phyloP scores from a whole-genome alignment of 2,329 filamentous ascomycete genomes.

The Aphanocladium album region DNA sequence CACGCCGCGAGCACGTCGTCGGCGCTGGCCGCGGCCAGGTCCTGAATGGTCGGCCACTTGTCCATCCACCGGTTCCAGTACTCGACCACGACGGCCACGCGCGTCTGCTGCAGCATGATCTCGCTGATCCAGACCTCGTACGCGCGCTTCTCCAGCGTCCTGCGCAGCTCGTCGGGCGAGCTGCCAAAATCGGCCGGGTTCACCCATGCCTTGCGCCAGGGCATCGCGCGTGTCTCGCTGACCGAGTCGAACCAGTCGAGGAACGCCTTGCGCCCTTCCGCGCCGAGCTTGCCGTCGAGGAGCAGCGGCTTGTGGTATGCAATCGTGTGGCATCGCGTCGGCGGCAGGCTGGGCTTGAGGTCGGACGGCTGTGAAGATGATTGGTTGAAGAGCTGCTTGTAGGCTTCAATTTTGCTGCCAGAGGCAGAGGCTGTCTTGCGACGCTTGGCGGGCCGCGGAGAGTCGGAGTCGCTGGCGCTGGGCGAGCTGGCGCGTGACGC shows the following conservation, averaged over 20 bases:
- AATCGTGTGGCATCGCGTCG: slow-evolving; percentile 29
- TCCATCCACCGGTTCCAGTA: slow-evolving; percentile 61
- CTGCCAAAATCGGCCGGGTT: slow-evolving; percentile 31
- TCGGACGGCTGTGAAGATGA: not conserved
- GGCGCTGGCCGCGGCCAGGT: slow-evolving; percentile 46
- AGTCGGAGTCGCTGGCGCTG: not conserved
- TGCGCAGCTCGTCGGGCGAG: slow-evolving; percentile 31
- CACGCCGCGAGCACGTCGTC: slow-evolving; percentile 56
- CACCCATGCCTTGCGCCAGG: slow-evolving; percentile 56
- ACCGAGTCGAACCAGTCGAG: slow-evolving; percentile 49
- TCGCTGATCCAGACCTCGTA: slow-evolving; percentile 65
- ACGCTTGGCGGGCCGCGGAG: slow-evolving; percentile 5
- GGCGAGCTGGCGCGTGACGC: not conserved
- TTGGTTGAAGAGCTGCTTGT: not conserved
- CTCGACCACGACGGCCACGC: slow-evolving; percentile 55
- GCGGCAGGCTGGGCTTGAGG: not conserved
- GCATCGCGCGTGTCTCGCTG: slow-evolving; percentile 46
- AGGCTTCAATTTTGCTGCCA: not conserved
- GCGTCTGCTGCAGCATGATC: slow-evolving; percentile 63
- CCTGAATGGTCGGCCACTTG: slow-evolving; percentile 54
- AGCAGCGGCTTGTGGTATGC: slow-evolving; percentile 48
- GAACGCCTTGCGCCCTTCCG: slow-evolving; percentile 31
- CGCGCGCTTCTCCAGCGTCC: slow-evolving; percentile 47
- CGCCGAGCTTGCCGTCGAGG: slow-evolving; percentile 33
- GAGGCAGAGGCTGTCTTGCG: slow-evolving; percentile 5